phyloP scores from a whole-genome alignment of 2,329 filamentous ascomycete genomes.

The Fusarium lyarnte region DNA sequence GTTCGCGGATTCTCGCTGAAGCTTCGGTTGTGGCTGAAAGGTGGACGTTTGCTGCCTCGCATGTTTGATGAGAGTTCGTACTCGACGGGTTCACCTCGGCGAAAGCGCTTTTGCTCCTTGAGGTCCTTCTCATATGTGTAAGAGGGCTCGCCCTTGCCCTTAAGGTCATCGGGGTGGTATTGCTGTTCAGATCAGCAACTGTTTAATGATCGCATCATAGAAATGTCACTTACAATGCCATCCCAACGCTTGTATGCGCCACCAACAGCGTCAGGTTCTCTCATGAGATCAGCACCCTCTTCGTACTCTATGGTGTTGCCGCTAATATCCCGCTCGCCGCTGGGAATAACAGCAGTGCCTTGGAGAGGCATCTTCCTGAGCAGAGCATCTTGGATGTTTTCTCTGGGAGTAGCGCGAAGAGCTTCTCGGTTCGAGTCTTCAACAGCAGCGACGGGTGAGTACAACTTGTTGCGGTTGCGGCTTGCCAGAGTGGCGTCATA shows the following conservation, averaged over 20 bases:
- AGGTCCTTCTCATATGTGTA: slow-evolving; percentile 75
- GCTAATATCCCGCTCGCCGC: slow-evolving; percentile 72
- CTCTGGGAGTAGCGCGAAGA: slow-evolving; percentile 79
- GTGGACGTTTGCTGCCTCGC: slow-evolving; percentile 31
- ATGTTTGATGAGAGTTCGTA: slow-evolving; percentile 61
- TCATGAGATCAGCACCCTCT: slow-evolving; percentile 88
- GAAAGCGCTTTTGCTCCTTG: slow-evolving; percentile 63
- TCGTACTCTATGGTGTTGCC: slow-evolving; percentile 80
- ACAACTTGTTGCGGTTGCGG: slow-evolving; percentile 71
- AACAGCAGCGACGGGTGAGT: slow-evolving; percentile 81
- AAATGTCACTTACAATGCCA: slow-evolving; percentile 68
- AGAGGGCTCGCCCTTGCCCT: slow-evolving; percentile 83
- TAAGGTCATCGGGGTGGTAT: slow-evolving; percentile 80
- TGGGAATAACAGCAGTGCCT: slow-evolving; percentile 80
- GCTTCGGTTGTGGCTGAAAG: slow-evolving; percentile 55
- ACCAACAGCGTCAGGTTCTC: slow-evolving; percentile 72
- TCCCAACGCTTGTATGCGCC: slow-evolving; percentile 83
- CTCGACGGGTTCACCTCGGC: slow-evolving; percentile 47
- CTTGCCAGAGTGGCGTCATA: slow-evolving; percentile 84
- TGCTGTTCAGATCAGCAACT: slow-evolving; percentile 52
- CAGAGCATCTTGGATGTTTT: slow-evolving; percentile 80
- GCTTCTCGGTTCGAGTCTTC: slow-evolving; percentile 78
- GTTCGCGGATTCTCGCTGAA: slow-evolving; percentile 51
- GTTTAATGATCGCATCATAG: background rate
- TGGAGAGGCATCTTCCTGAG: slow-evolving; percentile 80